Evolutionary conservation across 495 filamentous ascomycete genomes (phyloP), one percentile per base, ranked within the genome.

Genomic region (Patellaria atrata): DNA sequence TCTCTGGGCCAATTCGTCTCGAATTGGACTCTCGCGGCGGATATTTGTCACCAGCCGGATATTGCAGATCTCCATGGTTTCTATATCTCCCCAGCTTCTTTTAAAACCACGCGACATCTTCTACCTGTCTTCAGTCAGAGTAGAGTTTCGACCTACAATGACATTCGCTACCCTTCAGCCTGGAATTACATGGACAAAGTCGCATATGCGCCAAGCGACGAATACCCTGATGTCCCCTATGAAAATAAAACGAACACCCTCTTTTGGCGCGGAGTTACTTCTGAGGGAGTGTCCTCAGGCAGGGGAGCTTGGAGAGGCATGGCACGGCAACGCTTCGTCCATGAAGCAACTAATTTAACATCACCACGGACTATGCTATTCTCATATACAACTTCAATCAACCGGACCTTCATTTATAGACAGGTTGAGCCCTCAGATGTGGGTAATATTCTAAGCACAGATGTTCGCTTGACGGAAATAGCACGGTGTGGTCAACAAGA

Each of bases 41-140:
- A 79, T 19, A 64, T 79, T 28, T 91, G 82, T 50, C 78, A 85
- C 41, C 82, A 91, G 45, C 75, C 82, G 1, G 82, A 91, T 44
- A 62, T 91, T 26, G 68, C 73, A 12, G 62, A 71, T 23, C 62
- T 85, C 2, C 82, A 87, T 44, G 76, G 78, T 23, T 67, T 84
- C 35, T 62, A 80, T 51, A 63, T 78, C 19, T 73, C 65, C 0
- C 70, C 79, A 0, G 63, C 79, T 1, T 64, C 71, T 5, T 65
- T 73, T 37, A 69, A 70, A 27, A 64, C 72, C 1, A 58, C 74
- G 0, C 68, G 74, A 29, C 65, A 75, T 4, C 58, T 86, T 8
- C 42, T 77, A 2, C 82, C 82, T 0, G 55, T 87, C 17, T 87
- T 87, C 59, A 79, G 77, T 37, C 67, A 79, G 41, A 75, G 72